Conservation (phyloP, 2,329 filamentous ascomycete genomes). For the Pseudofabraea citricarpa region DNA sequence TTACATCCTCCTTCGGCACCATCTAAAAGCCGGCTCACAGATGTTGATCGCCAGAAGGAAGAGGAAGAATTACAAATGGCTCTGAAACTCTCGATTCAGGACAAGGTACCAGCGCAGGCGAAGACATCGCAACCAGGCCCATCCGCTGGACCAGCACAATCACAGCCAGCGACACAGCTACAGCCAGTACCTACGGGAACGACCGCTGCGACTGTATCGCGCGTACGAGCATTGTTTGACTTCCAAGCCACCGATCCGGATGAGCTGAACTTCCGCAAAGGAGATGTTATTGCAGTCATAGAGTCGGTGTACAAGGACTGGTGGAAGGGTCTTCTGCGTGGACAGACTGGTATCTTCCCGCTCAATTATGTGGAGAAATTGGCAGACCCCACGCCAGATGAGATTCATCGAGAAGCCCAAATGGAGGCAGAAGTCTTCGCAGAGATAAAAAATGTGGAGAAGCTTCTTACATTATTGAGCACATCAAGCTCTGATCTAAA, state of each 20-base stretch:
- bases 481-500: constrained; percentile 75
- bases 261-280: constrained; percentile 93
- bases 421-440: constrained; percentile 84
- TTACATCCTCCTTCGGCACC: constrained; percentile 89
- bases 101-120: constrained; percentile 63
- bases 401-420: constrained; percentile 90
- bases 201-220: constrained; percentile 91
- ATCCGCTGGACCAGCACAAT: constrained; percentile 32
- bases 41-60: constrained; percentile 86
- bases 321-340: constrained; percentile 95
- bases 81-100: constrained; percentile 84
- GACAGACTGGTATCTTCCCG: constrained; percentile 95
- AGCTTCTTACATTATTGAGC: constrained; percentile 83
- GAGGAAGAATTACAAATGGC: constrained; percentile 98
- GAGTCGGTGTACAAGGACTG: constrained; percentile 99
- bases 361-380: constrained; percentile 99
- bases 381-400: constrained; percentile 87
- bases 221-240: constrained; percentile 89
- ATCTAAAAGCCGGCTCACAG: constrained; percentile 86
- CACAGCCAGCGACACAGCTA: constrained; percentile 35
- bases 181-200: constrained; percentile 72
- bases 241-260: constrained; percentile 92
- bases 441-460: constrained; percentile 74
- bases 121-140: constrained; percentile 31
- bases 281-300: constrained; percentile 93